Base-by-base conservation (phyloP, 768 basidiomycete genomes). In the Rubroboletus pulcherrimus region DNA sequence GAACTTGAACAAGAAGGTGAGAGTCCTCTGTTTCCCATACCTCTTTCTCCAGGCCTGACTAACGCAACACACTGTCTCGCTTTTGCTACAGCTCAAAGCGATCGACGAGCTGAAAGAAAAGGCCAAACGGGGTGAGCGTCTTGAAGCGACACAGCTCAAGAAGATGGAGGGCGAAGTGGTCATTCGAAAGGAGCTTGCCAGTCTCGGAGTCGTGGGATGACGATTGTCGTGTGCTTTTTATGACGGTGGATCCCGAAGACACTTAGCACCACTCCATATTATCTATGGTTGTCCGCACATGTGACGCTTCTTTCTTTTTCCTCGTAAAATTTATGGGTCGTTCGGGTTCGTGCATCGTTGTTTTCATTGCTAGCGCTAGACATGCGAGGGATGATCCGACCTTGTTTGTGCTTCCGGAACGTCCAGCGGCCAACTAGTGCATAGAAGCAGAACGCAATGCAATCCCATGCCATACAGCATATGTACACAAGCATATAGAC, bases 71-170 rank as follows among this genome's bases (percentile, higher is more conserved):
- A 17, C 17, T 17, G 14, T 29, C 29, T 19, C 41, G 6, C 4
- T 17, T 19, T 29, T 34, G 21, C 7, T 53, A 37, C 62, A 97
- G 94, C 79, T 99, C 61, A 98, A 97, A 71, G 96, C 96, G n/a
- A 98, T 99, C 62, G 93, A 98, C 21, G 95, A 98, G 66, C 83
- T 99, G 48, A 98, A 98, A 77, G 91, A 91, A 61, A 93, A 94
- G 76, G 81, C 84, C 29, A 87, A 83, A 66, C 83, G 89, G 35
- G 96, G 97, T 1, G 95, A 98, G 71, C 83, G 87, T 53, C 79
- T 99, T 31, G 96, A 99, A 72, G 87, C 86, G 54, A 99, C 96
- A 17, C 96, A 99, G 73, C 76, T 96, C 63, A 91, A 89, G 83
- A 99, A 99, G 83, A 96, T 98, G 65, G 94, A 97, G 40, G 86